Evolutionary conservation across 192 early-diverging fungal species (phyloP).

Genomic region (Backusella parvicylindrica): DNA sequence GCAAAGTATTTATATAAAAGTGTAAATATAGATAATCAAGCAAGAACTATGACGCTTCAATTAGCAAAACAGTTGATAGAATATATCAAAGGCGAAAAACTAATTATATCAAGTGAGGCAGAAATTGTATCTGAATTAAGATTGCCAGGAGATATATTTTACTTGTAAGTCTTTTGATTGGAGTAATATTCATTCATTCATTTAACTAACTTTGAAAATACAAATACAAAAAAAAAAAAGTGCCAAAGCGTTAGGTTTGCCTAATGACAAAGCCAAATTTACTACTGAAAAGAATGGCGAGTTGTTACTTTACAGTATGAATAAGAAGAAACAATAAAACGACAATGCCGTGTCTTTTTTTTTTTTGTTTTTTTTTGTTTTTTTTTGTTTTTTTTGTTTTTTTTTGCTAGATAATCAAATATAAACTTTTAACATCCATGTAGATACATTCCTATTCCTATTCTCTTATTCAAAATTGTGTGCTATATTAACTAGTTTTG

Average conservation of each 20-base stretch:
- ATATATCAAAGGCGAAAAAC: not conserved
- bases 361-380: too few species aligned
- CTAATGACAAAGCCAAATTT: not conserved
- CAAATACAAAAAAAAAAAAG: too few species aligned
- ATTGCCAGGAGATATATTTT: constrained; percentile 1
- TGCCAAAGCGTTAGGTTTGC: constrained; percentile 3
- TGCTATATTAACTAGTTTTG: too few species aligned
- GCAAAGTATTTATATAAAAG: not conserved
- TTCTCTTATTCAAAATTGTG: too few species aligned
- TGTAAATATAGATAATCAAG: constrained; percentile 1
- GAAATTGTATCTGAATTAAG: constrained; percentile 8
- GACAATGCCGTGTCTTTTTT: too few species aligned
- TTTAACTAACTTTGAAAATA: too few species aligned
- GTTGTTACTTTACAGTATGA: not conserved
- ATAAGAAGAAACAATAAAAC: not conserved
- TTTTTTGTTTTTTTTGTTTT: too few species aligned
- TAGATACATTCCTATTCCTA: too few species aligned
- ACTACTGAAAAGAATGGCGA: not conserved
- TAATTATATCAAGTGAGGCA: constrained; percentile 6
- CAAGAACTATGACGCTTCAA: constrained; percentile 1
- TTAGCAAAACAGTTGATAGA: constrained; percentile 6
- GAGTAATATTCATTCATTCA: too few species aligned
- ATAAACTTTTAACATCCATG: too few species aligned
- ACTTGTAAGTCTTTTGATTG: not conserved
- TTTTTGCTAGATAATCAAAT: too few species aligned